phyloP scores from a whole-genome alignment of 441 rosid species.

The Syzygium syzygioides region DNA sequence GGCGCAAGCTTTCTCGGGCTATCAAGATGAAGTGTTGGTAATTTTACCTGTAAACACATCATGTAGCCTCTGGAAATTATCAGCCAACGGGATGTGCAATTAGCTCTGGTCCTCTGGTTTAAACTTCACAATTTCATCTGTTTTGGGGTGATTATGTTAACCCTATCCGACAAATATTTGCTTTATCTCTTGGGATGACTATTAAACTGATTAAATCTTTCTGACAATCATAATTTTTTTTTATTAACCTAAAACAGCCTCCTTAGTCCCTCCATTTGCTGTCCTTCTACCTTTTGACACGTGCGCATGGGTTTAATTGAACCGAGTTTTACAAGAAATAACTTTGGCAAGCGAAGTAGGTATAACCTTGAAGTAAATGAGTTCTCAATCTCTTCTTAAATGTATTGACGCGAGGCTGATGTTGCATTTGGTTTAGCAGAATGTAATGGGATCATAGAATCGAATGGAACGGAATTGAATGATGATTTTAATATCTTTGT shows the following conservation, averaged over 20 bases:
- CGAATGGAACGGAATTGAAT: background rate
- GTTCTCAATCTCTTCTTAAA: background rate
- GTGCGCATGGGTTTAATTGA: background rate
- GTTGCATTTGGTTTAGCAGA: background rate
- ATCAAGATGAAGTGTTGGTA: constrained; percentile 98
- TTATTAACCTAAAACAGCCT: background rate
- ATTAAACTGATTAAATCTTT: background rate
- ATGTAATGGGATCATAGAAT: background rate
- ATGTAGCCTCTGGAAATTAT: background rate
- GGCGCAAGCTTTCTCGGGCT: constrained; percentile 67
- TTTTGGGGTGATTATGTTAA: background rate
- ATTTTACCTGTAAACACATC: background rate
- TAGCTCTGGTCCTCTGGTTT: background rate
- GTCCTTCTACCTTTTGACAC: background rate
- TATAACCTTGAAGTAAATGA: background rate
- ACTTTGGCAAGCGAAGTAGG: background rate
- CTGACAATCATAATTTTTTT: background rate
- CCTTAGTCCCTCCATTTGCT: background rate
- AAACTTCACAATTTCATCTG: background rate
- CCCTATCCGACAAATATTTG: background rate
- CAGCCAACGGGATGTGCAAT: background rate
- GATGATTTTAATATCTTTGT: background rate
- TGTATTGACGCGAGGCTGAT: background rate
- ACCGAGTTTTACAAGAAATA: background rate
- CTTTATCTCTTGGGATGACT: background rate